Evolutionary conservation across 306 rosid genomes (phyloP), one percentile per base, ranked within the genome.

Genomic region (Trifolium repens): DNA sequence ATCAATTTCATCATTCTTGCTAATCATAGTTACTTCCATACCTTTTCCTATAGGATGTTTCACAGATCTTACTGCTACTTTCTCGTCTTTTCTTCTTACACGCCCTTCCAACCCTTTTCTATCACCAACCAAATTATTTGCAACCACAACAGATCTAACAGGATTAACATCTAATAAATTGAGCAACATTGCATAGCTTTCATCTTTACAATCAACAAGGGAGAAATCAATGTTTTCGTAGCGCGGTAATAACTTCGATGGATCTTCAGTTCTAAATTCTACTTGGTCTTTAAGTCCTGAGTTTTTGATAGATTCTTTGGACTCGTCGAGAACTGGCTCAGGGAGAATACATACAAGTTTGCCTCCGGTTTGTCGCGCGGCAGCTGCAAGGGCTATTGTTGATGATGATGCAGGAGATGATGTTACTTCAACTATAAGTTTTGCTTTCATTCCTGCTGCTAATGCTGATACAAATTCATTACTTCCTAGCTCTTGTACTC

Each of bases 381-480:
- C 93, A 0, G 84, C 87, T 8, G 90, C 93, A 4, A 91, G 78
- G 77, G 91, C 91, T 71, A 87, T 79, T 22, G 93, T 91, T 22
- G 88, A 89, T 32, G 87, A 85, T 2, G 91, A 87, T 54, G 84
- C 80, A 19, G 47, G 61, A 5, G 89, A 79, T 24, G 92, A 79
- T 37, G 93, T 49, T 43, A 91, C 94, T 72, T 91, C 90, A 59
- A 91, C 88, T 42, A 91, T 86, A 13, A 87, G 89, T 64, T 91
- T 86, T 43, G 92, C 91, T 78, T 72, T 86, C 89, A 84, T 86
- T 15, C 94, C 92, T 26, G 94, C 96, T 44, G 96, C 94, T 70
- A 89, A 66, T 54, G 89, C 96, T 12, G 92, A 89, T 22, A 91
- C 87, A 44, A 87, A 87, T 71, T 89, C 92, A 73, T 82, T 84